A percentile compares a stretch with the other conserved stretches of the same genome.
Evolutionary conservation across 2,329 filamentous ascomycete genomes (phyloP).

Genomic region (Epichloe festucae): DNA sequence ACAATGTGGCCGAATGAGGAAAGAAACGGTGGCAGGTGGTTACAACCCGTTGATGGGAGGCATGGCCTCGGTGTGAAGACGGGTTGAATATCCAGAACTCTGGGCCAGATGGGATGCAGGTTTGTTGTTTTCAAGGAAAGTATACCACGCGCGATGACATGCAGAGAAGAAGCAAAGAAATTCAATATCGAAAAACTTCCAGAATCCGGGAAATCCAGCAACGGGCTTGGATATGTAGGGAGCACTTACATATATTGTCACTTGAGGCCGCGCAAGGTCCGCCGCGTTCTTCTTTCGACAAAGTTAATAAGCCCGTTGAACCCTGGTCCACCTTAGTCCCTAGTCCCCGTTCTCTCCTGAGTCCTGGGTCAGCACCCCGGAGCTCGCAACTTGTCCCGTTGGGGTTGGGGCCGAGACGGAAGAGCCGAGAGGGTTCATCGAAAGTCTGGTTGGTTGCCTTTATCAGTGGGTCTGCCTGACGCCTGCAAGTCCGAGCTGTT

Average conservation of each 20-base stretch:
- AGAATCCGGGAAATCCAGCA: neutral
- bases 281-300: neutral
- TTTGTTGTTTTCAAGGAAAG: neutral
- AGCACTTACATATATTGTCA: slow-evolving; percentile 7
- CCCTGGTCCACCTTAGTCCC: neutral
- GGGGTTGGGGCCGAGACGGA: too few species aligned
- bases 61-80: neutral
- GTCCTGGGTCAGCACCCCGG: too few species aligned
- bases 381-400: too few species aligned
- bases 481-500: too few species aligned
- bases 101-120: neutral
- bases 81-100: neutral
- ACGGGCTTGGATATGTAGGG: slow-evolving; percentile 5
- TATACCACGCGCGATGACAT: neutral
- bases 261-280: too few species aligned
- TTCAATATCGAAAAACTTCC: neutral
- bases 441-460: too few species aligned
- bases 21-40: neutral
- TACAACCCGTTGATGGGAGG: neutral
- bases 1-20: neutral
- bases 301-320: neutral
- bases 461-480: too few species aligned
- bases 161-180: neutral
- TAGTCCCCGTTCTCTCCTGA: too few species aligned
- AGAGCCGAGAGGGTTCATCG: too few species aligned